Conservation (phyloP, 345 rosid genomes). For the Rhodomyrtus tomentosa region DNA sequence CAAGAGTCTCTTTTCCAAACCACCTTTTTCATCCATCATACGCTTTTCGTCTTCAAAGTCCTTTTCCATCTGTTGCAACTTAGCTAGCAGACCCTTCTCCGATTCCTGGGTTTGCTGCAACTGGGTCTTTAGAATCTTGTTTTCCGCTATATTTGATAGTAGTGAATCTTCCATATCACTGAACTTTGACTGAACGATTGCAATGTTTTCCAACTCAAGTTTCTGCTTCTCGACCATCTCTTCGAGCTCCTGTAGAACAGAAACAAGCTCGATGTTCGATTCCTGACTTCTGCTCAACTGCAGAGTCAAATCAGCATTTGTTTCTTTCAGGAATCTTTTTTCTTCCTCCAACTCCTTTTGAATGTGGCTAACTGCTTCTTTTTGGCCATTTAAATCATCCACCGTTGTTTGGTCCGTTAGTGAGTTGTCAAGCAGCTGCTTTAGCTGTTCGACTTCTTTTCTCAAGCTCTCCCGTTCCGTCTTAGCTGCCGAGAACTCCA, state of each 20-base stretch:
- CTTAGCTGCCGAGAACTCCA: slow-evolving; percentile 32
- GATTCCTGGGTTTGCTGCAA: slow-evolving; percentile 20
- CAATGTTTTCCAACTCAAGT: slow-evolving; percentile 22
- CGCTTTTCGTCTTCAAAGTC: slow-evolving; percentile 7
- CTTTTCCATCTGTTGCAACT: slow-evolving; percentile 24
- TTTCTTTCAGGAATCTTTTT: slow-evolving; percentile 29
- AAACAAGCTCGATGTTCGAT: slow-evolving; percentile 47
- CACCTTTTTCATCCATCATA: not conserved
- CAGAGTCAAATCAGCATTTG: slow-evolving; percentile 25
- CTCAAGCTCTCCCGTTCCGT: slow-evolving; percentile 29
- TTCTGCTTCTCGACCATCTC: slow-evolving; percentile 39
- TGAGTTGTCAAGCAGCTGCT: slow-evolving; percentile 13
- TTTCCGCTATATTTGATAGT: slow-evolving; percentile 10
- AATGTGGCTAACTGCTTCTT: not conserved
- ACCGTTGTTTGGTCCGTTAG: not conserved
- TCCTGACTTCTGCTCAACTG: slow-evolving; percentile 53
- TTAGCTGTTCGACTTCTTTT: slow-evolving; percentile 35
- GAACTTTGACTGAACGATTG: slow-evolving; percentile 10
- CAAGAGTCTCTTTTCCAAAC: not conserved
- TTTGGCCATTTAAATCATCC: slow-evolving; percentile 13
- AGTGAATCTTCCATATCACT: slow-evolving; percentile 16
- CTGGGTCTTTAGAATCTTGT: slow-evolving; percentile 9
- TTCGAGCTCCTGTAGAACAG: slow-evolving; percentile 50
- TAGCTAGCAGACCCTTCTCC: slow-evolving; percentile 18
- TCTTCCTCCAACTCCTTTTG: slow-evolving; percentile 39